These are phyloP conservation scores for Bromus sterilis DNA, from an alignment of 176 grass and related monocot species.

Conservation along the genomic window DNA sequence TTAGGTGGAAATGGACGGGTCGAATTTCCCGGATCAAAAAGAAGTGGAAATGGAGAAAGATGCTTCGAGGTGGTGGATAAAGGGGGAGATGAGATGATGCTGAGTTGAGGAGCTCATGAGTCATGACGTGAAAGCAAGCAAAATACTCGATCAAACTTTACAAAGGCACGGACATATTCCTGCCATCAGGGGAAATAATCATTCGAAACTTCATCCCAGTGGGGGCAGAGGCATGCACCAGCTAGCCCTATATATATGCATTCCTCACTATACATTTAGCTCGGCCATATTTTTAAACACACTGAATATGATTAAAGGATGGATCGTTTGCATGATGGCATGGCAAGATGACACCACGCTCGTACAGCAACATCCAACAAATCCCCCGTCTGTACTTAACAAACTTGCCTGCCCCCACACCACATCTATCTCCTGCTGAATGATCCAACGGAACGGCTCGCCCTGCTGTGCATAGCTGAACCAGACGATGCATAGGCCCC, in stretches of 20 bases:
- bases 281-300: not conserved
- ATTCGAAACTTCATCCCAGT: not conserved
- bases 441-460: not conserved
- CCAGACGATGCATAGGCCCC: not conserved
- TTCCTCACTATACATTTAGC: not conserved
- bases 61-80: not conserved
- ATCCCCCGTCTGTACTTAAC: not conserved
- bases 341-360: not conserved
- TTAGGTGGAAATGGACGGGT: constrained; percentile 1
- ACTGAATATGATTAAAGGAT: not conserved
- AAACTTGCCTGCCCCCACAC: not conserved
- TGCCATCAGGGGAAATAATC: constrained; percentile 14
- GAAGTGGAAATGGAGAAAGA: not conserved
- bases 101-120: not conserved
- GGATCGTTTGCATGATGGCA: not conserved
- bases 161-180: constrained; percentile 13
- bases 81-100: not conserved
- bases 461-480: not conserved
- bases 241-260: not conserved
- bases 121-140: not conserved
- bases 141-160: not conserved
- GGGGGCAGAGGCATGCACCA: constrained; percentile 12
- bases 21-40: not conserved
- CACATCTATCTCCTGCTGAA: not conserved
- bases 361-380: not conserved